Evolutionary conservation across 2,329 filamentous ascomycete genomes (phyloP), one percentile per base, ranked within the genome.

Genomic region (Ceratocystis colombiana): DNA sequence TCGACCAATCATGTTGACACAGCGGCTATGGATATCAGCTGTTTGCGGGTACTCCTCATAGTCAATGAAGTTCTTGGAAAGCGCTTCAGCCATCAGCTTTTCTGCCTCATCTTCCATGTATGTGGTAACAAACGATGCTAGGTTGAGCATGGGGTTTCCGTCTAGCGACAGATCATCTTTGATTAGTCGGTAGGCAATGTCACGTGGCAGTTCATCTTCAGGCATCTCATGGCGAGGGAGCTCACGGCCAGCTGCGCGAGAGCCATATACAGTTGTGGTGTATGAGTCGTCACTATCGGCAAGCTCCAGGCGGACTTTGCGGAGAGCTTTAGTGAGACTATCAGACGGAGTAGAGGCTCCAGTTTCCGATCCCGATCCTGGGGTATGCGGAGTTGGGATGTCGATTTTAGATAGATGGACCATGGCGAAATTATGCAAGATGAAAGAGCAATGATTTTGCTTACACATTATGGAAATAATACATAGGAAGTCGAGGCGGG

Each of bases 41-140:
- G 86, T 86, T 73, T 89, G 87, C 0, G 88, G 88, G 73, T 92
- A 92, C 75, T 91, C 88, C 74, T 92, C 88, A 74, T 91, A 92
- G 74, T 92, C 88, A 76, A 92, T 92, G 75, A 96, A 96, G 81
- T 97, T 97, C 77, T 96, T 96, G 75, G 88, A 85, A 75, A 96
- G 90, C 64, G 88, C 85, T 70, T 96, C 90, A 70, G 86, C 79
- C 93, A 97, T 97, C 76, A 96, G 88, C 77, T 95, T 91, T 78
- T 96, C 92, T 22, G 88, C 92, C 76, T 96, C 93, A 59, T 96
- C 89, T 79, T 96, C 92, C 91, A 96, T 96, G 79, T 95, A 96
- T 0, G 93, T 96, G 1, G 92, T 96, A 70, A 96, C 91, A 73
- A 97, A 97, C 46, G 88, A 92, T 37, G 93, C 92, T 72, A 97